Percentiles rank a stretch among this genome's conserved stretches.
These are phyloP conservation scores for Zizania latifolia DNA, from an alignment of 176 grass and related monocot genomes.

Conservation along the genomic window DNA sequence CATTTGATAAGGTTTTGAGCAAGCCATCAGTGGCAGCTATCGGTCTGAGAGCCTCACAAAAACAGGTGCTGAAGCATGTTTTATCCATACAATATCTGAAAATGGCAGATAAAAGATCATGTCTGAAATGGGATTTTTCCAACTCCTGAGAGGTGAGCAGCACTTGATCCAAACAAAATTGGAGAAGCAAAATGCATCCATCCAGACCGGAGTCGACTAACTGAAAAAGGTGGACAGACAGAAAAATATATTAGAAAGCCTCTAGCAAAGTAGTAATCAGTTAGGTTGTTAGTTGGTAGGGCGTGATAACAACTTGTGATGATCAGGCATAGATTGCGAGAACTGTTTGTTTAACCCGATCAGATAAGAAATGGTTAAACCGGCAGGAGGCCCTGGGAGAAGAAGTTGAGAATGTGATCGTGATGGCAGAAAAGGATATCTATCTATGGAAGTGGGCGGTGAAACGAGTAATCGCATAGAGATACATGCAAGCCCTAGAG, in stretches of 20 bases:
- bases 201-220: slow-evolving; percentile 53
- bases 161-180: slow-evolving; percentile 53
- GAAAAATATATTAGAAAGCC: slow-evolving; percentile 14
- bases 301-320: not conserved
- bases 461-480: too few relatives aligned
- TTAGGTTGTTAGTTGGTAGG: not conserved
- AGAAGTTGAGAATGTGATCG: too few relatives aligned
- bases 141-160: slow-evolving; percentile 35
- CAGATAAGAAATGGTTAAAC: too few relatives aligned
- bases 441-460: too few relatives aligned
- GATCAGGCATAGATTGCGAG: not conserved
- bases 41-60: slow-evolving; percentile 46
- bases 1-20: slow-evolving; percentile 50
- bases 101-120: slow-evolving; percentile 38
- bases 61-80: slow-evolving; percentile 50
- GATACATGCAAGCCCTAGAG: too few relatives aligned
- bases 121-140: slow-evolving; percentile 31
- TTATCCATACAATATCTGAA: slow-evolving; percentile 69
- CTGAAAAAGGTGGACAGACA: slow-evolving; percentile 36
- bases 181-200: slow-evolving; percentile 51
- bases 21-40: slow-evolving; percentile 40
- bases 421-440: too few relatives aligned
- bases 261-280: not conserved
- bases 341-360: too few relatives aligned
- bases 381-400: too few relatives aligned